These are phyloP conservation scores for Saccharum officinarum DNA, from an alignment of 176 grass and related monocot species.

Conservation along the genomic window DNA sequence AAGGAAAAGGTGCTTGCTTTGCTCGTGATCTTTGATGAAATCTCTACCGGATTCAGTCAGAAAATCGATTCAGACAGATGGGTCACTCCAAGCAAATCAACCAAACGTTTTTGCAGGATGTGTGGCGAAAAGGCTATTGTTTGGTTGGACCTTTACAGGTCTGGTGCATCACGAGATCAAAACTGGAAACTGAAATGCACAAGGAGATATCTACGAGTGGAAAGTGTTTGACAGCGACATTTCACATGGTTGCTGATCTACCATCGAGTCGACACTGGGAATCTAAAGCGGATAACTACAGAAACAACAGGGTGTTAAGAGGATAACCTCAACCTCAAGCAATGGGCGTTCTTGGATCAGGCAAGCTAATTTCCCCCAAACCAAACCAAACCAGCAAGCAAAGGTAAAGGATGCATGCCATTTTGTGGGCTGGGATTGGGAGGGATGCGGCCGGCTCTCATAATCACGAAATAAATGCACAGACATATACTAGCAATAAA, in stretches of 20 bases:
- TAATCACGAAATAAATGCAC: conserved; percentile 24
- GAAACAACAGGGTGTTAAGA: not conserved
- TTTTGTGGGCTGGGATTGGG: not conserved
- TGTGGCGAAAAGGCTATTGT: conserved; percentile 30
- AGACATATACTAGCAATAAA: not conserved
- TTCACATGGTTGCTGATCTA: conserved; percentile 28
- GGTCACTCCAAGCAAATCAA: not conserved
- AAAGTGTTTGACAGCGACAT: conserved; percentile 20
- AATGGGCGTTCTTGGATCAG: conserved; percentile 27
- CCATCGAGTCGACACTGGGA: conserved; percentile 16
- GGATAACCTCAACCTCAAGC: conserved; percentile 19
- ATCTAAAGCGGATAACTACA: conserved; percentile 26
- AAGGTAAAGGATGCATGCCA: conserved; percentile 20
- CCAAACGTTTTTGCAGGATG: not conserved
- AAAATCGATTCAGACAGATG: conserved; percentile 7
- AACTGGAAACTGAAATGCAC: conserved; percentile 35
- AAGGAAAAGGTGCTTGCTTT: conserved; percentile 36
- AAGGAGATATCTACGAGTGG: conserved; percentile 15
- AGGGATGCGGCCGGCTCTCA: not conserved
- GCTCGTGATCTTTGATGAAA: conserved; percentile 39
- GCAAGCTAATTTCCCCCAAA: not conserved
- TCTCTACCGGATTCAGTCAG: conserved; percentile 29
- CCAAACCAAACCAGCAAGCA: not conserved
- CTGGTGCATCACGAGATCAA: conserved; percentile 28
- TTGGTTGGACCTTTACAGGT: conserved; percentile 18